These are phyloP conservation scores for Metahyphopichia silvanorum DNA, from an alignment of 805 yeast genomes.

Conservation along the genomic window DNA sequence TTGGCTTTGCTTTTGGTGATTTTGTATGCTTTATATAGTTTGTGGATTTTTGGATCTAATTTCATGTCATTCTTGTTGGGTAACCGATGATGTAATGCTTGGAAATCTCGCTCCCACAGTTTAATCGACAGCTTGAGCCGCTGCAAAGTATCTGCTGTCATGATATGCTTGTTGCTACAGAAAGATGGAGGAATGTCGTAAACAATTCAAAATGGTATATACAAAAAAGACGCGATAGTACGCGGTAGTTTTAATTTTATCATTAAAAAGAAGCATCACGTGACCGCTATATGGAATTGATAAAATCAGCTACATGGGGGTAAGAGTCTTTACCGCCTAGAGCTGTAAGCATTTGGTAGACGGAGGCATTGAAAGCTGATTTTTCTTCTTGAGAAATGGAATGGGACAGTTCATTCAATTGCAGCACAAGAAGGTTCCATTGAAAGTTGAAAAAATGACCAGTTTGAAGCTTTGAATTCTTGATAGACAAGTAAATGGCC, in stretches of 20 bases:
- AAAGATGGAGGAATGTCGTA: too few relatives aligned
- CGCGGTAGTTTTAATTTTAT: too few relatives aligned
- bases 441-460: conserved; percentile 24
- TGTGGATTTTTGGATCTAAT: conserved; percentile 20
- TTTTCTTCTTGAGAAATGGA: conserved; percentile 20
- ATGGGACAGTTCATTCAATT: too few relatives aligned
- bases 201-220: too few relatives aligned
- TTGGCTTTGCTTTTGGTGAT: conserved; percentile 8
- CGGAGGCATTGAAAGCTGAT: conserved; percentile 18
- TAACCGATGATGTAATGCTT: conserved; percentile 18
- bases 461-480: conserved; percentile 21
- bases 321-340: conserved; percentile 8
- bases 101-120: conserved; percentile 37
- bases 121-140: conserved; percentile 30
- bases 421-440: too few relatives aligned
- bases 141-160: too few relatives aligned
- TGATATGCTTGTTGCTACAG: too few relatives aligned
- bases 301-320: conserved; percentile 7
- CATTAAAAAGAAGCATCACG: too few relatives aligned
- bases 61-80: conserved; percentile 37
- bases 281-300: too few relatives aligned
- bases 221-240: too few relatives aligned
- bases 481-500: conserved; percentile 27
- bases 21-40: conserved; percentile 31
- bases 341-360: conserved; percentile 13